Conservation (phyloP, 306 rosid genomes). For the Oemleria cerasiformis region DNA sequence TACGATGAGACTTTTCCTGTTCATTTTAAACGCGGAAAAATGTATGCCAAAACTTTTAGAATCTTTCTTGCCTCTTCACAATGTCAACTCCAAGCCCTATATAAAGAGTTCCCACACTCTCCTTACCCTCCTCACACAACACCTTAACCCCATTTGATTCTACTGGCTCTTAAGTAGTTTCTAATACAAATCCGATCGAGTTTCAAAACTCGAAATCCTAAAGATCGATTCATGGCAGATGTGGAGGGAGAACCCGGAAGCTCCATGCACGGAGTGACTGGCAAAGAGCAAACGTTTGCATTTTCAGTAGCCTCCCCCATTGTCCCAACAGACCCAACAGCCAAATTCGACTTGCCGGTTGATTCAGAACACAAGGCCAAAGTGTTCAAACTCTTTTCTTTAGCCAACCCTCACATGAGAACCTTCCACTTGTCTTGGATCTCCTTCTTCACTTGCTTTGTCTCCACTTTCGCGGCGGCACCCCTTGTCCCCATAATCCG, state of each 20-base stretch:
- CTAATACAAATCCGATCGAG: not conserved
- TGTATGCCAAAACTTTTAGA: slow-evolving; percentile 6
- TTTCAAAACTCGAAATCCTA: not conserved
- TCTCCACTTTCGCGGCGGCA: slow-evolving; percentile 82
- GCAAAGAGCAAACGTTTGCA: slow-evolving; percentile 61
- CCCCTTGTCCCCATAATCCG: slow-evolving; percentile 76
- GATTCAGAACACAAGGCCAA: slow-evolving; percentile 82
- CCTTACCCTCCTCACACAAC: slow-evolving; percentile 14
- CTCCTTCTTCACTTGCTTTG: slow-evolving; percentile 85
- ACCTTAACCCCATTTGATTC: not conserved
- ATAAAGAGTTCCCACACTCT: slow-evolving; percentile 36
- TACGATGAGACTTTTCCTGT: slow-evolving; percentile 45
- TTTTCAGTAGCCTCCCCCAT: slow-evolving; percentile 67
- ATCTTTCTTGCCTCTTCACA: slow-evolving; percentile 32
- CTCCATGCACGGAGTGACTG: slow-evolving; percentile 97
- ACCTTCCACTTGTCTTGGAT: slow-evolving; percentile 96
- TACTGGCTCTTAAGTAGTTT: not conserved
- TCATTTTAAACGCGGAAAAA: slow-evolving; percentile 56
- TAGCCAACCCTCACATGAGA: slow-evolving; percentile 91
- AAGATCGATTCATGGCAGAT: slow-evolving; percentile 29
- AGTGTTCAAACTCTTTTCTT: slow-evolving; percentile 65
- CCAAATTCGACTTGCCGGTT: slow-evolving; percentile 64
- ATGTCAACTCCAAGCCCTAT: slow-evolving; percentile 43
- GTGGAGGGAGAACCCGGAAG: slow-evolving; percentile 73
- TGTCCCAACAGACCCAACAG: slow-evolving; percentile 66